These are phyloP conservation scores for Pythium brachiatum DNA, from an alignment of 352 stramenopile genomes.

Conservation along the genomic window DNA sequence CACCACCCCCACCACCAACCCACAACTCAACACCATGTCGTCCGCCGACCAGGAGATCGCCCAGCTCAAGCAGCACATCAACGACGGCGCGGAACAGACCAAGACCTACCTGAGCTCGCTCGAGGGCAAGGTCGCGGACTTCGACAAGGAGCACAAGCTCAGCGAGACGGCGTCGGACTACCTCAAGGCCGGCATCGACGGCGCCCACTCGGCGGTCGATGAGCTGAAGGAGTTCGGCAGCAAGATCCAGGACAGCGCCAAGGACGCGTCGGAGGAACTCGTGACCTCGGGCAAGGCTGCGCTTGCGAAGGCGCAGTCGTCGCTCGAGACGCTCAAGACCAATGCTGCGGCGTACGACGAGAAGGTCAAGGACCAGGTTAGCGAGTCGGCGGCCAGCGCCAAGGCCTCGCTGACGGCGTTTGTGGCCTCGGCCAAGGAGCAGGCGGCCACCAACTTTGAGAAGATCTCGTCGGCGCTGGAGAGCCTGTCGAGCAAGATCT, in stretches of 20 bases:
- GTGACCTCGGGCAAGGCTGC: conserved; percentile 50
- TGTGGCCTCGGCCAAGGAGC: conserved; percentile 45
- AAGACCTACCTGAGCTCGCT: conserved; percentile 59
- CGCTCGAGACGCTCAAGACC: conserved; percentile 40
- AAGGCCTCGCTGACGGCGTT: conserved; percentile 50
- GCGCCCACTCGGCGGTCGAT: conserved; percentile 60
- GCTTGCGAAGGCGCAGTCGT: conserved; percentile 32
- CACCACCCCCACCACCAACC: conserved; percentile 8
- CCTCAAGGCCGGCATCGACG: conserved; percentile 62
- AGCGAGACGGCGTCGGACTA: conserved; percentile 65
- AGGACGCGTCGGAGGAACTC: conserved; percentile 40
- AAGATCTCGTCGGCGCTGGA: conserved; percentile 50
- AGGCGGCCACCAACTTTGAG: conserved; percentile 51
- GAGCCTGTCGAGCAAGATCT: conserved; percentile 23
- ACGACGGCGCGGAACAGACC: conserved; percentile 58
- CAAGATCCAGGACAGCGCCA: conserved; percentile 52
- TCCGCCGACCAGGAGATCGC: conserved; percentile 31
- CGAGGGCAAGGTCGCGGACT: conserved; percentile 33
- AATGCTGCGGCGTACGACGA: conserved; percentile 62
- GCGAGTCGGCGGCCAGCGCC: conserved; percentile 45
- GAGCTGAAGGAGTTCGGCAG: conserved; percentile 59
- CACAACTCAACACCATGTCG: not conserved
- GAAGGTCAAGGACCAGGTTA: conserved; percentile 26
- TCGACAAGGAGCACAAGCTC: conserved; percentile 65
- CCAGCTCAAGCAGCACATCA: conserved; percentile 62